Evolutionary conservation across 164 flowering plant genomes (phyloP).

Genomic region (Houttuynia cordata): DNA sequence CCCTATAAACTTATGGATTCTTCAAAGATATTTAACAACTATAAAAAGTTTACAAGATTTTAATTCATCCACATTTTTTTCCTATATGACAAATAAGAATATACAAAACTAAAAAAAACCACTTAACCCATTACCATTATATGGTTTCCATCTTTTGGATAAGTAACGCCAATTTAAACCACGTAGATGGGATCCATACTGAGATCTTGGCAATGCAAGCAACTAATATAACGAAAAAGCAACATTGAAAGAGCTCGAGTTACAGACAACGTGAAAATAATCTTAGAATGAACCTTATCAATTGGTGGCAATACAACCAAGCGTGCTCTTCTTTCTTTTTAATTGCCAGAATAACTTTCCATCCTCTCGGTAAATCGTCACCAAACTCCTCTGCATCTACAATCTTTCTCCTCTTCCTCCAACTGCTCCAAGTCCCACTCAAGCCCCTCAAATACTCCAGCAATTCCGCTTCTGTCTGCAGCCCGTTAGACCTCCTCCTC

Average conservation of each 20-base stretch:
- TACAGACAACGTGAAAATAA: background rate
- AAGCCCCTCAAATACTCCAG: slow-evolving; percentile 43
- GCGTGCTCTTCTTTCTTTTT: slow-evolving; percentile 40
- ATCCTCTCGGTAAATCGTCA: slow-evolving; percentile 48
- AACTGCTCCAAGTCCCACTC: slow-evolving; percentile 59
- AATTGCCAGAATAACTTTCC: slow-evolving; percentile 56
- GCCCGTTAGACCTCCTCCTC: slow-evolving; percentile 42
- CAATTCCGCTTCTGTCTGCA: slow-evolving; percentile 36
- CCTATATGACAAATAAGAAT: no score
- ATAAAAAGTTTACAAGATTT: no score
- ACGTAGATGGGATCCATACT: no score
- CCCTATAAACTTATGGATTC: no score
- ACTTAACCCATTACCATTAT: no score
- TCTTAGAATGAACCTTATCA: slow-evolving; percentile 42
- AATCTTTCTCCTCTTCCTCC: slow-evolving; percentile 65
- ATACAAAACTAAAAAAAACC: no score
- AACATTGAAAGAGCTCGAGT: background rate
- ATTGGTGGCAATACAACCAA: slow-evolving; percentile 50
- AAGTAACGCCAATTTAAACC: no score
- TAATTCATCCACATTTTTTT: no score
- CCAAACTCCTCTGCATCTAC: slow-evolving; percentile 61
- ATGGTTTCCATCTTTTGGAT: no score
- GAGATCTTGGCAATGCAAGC: background rate
- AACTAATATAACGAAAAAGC: background rate
- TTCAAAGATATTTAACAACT: no score